phyloP scores from a whole-genome alignment of 495 filamentous ascomycete species.

The Aspergillus nidulans region DNA sequence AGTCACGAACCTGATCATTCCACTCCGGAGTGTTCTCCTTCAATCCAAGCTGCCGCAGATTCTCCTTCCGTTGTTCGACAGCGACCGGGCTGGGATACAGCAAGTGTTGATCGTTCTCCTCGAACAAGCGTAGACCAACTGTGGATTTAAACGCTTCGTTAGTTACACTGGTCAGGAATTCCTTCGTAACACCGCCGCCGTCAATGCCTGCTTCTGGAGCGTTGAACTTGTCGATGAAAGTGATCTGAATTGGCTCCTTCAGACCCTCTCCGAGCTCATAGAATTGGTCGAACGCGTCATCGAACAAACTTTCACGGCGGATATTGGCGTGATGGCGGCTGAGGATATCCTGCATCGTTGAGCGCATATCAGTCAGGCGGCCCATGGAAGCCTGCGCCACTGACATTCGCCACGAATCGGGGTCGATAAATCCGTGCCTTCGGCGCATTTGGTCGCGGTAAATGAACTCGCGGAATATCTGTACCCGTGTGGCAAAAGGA shows the following conservation, averaged over 20 bases:
- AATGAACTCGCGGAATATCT: slow-evolving; percentile 93
- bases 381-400: slow-evolving; percentile 41
- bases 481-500: slow-evolving; percentile 84
- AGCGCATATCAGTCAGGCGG: slow-evolving; percentile 31
- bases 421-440: slow-evolving; percentile 69
- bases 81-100: slow-evolving; percentile 84
- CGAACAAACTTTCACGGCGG: slow-evolving; percentile 71
- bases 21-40: slow-evolving; percentile 51
- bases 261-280: slow-evolving; percentile 75
- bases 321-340: slow-evolving; percentile 78
- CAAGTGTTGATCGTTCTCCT: slow-evolving; percentile 82
- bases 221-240: slow-evolving; percentile 89
- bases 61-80: slow-evolving; percentile 66
- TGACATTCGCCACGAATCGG: slow-evolving; percentile 73
- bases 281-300: slow-evolving; percentile 81
- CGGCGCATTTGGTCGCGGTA: slow-evolving; percentile 72
- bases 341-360: slow-evolving; percentile 46
- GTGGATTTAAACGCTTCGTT: slow-evolving; percentile 74
- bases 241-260: slow-evolving; percentile 97
- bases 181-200: slow-evolving; percentile 95
- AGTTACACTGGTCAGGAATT: slow-evolving; percentile 89
- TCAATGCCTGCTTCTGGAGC: slow-evolving; percentile 90
- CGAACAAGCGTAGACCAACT: slow-evolving; percentile 57
- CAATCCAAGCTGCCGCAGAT: slow-evolving; percentile 50
- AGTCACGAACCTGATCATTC: slow-evolving; percentile 52